Evolutionary conservation across 2,329 filamentous ascomycete genomes (phyloP).

Genomic region (Diaporthe caulivora): DNA sequence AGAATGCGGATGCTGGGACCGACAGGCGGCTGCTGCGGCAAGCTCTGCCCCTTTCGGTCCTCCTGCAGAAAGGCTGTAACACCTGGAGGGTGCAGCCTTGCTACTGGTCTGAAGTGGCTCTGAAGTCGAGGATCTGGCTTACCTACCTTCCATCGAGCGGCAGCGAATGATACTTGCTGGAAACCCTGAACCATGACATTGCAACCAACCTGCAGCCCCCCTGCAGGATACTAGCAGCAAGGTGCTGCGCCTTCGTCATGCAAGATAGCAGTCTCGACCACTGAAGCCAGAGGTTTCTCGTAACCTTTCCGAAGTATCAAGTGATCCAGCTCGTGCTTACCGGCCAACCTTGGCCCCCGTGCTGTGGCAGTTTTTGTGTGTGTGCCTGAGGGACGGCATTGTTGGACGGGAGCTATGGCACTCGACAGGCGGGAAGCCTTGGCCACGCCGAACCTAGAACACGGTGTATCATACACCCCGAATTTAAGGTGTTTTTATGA

Average conservation of each 20-base stretch:
- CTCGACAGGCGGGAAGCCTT: not conserved
- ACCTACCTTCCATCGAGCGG: not conserved
- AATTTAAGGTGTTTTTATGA: not conserved
- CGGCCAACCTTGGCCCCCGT: not conserved
- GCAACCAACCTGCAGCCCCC: slow-evolving; percentile 23
- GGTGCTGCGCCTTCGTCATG: slow-evolving; percentile 20
- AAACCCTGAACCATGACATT: slow-evolving; percentile 3
- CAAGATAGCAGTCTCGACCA: slow-evolving; percentile 17
- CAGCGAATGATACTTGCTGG: not conserved
- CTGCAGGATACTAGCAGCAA: slow-evolving; percentile 14
- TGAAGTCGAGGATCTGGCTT: slow-evolving; percentile 5
- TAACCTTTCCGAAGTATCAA: slow-evolving; percentile 1
- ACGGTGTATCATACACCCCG: not conserved
- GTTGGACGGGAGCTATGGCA: slow-evolving; percentile 4
- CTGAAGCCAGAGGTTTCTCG: slow-evolving; percentile 16
- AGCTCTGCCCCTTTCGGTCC: slow-evolving; percentile 25
- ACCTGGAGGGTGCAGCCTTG: slow-evolving; percentile 22
- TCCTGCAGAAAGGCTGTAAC: slow-evolving; percentile 36
- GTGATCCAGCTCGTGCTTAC: not conserved
- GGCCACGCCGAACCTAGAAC: not conserved
- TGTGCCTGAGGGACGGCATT: not conserved
- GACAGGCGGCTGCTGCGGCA: slow-evolving; percentile 34
- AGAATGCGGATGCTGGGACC: not conserved
- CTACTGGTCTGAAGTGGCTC: slow-evolving; percentile 1
- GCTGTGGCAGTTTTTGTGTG: not conserved